These are phyloP conservation scores for Rhizopogon salebrosus DNA, from an alignment of 768 basidiomycete genomes.

Conservation along the genomic window DNA sequence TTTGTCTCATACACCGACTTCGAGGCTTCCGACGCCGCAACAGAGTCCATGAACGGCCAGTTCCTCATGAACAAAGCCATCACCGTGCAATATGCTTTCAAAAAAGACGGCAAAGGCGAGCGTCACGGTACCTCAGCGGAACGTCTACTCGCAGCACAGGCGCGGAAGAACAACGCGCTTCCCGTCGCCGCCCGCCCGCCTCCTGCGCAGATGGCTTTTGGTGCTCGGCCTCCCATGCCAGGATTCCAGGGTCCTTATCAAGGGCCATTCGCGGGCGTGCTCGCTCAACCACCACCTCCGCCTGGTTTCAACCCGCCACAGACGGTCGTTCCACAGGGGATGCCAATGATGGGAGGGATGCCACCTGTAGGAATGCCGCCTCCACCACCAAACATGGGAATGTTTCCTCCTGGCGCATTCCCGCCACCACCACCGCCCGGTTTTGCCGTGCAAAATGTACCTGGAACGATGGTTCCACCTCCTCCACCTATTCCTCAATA, in stretches of 20 bases:
- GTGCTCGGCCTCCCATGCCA: slow-evolving; percentile 58
- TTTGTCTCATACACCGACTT: slow-evolving; percentile 98
- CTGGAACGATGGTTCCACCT: slow-evolving; percentile 40
- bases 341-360: slow-evolving; percentile 32
- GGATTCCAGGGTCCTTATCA: slow-evolving; percentile 76
- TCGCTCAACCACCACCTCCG: slow-evolving; percentile 79
- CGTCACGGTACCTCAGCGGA: slow-evolving; percentile 97
- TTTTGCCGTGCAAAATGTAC: slow-evolving; percentile 43
- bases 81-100: slow-evolving; percentile 96
- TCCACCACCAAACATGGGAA: slow-evolving; percentile 35
- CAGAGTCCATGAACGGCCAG: slow-evolving; percentile 96
- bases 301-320: slow-evolving; percentile 75
- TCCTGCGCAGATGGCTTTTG: slow-evolving; percentile 62
- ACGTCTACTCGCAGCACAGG: slow-evolving; percentile 90
- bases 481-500: slow-evolving; percentile 38
- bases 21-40: slow-evolving; percentile 92
- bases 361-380: slow-evolving; percentile 29
- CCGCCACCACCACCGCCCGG: slow-evolving; percentile 66
- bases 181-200: slow-evolving; percentile 73
- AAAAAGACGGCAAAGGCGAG: slow-evolving; percentile 98
- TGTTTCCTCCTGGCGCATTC: slow-evolving; percentile 43
- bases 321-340: slow-evolving; percentile 47
- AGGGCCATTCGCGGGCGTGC: slow-evolving; percentile 90
- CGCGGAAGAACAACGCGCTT: slow-evolving; percentile 90
- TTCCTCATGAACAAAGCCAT: slow-evolving; percentile 99